Conservation (phyloP, 768 basidiomycete genomes). For the Trametes cubensis region DNA sequence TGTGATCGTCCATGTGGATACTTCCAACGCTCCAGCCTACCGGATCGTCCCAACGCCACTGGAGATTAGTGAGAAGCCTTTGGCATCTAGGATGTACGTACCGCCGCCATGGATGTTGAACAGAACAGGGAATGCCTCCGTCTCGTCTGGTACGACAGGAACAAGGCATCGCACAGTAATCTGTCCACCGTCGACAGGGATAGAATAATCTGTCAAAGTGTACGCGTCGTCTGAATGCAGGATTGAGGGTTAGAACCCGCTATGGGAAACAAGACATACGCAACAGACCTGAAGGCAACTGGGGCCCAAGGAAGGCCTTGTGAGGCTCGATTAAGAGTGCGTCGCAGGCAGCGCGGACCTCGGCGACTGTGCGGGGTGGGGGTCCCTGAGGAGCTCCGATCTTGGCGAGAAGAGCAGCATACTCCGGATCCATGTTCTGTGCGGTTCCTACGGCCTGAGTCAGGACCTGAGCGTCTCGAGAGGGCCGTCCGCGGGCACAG, state of each 20-base stretch:
- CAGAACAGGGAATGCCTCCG: constrained; percentile 10
- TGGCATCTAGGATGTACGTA: neutral
- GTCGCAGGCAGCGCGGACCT: no score
- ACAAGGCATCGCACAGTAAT: constrained; percentile 6
- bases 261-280: neutral
- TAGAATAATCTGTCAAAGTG: neutral
- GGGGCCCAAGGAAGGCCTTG: neutral
- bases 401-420: no score
- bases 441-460: no score
- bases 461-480: no score
- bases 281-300: neutral
- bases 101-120: constrained; percentile 22
- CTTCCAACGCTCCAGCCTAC: constrained; percentile 17
- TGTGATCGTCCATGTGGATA: constrained; percentile 27
- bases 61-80: neutral
- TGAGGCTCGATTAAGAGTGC: neutral
- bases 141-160: neutral
- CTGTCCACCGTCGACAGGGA: constrained; percentile 8
- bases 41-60: neutral
- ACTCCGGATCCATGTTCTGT: no score
- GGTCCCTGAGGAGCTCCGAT: no score
- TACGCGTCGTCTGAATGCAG: neutral
- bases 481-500: no score
- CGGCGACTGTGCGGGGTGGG: no score
- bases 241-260: no score